Evolutionary conservation across 345 rosid genomes (phyloP).

Genomic region (Citrus glauca): DNA sequence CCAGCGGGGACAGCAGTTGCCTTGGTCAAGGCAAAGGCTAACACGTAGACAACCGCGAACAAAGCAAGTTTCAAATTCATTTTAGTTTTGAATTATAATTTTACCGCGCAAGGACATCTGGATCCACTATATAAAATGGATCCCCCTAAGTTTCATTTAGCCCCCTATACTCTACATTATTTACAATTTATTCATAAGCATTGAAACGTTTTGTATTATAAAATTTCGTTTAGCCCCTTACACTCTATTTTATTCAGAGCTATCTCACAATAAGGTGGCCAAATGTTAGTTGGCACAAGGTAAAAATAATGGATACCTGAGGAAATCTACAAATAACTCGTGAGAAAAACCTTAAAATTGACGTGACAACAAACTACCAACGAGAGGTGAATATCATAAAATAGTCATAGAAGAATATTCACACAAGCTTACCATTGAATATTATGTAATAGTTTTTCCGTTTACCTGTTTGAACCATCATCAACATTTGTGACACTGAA

Average conservation of each 20-base stretch:
- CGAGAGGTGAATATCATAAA: background rate
- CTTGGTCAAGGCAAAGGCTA: too few relatives aligned
- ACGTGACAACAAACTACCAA: background rate
- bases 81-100: too few relatives aligned
- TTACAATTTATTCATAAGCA: too few relatives aligned
- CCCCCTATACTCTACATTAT: too few relatives aligned
- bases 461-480: conserved; percentile 74
- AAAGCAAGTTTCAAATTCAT: too few relatives aligned
- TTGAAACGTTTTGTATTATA: too few relatives aligned
- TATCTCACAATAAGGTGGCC: conserved; percentile 6
- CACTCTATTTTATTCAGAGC: conserved; percentile 16
- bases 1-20: too few relatives aligned
- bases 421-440: background rate
- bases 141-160: too few relatives aligned
- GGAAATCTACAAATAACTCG: background rate
- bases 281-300: background rate
- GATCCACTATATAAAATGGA: too few relatives aligned
- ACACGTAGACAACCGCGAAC: too few relatives aligned
- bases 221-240: too few relatives aligned
- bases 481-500: conserved; percentile 86
- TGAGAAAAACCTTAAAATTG: background rate
- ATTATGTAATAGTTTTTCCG: background rate
- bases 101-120: too few relatives aligned
- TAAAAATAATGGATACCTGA: background rate
- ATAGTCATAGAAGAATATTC: background rate